Evolutionary conservation across 805 yeast species (phyloP).

Genomic region (Allodekkera sacchari): DNA sequence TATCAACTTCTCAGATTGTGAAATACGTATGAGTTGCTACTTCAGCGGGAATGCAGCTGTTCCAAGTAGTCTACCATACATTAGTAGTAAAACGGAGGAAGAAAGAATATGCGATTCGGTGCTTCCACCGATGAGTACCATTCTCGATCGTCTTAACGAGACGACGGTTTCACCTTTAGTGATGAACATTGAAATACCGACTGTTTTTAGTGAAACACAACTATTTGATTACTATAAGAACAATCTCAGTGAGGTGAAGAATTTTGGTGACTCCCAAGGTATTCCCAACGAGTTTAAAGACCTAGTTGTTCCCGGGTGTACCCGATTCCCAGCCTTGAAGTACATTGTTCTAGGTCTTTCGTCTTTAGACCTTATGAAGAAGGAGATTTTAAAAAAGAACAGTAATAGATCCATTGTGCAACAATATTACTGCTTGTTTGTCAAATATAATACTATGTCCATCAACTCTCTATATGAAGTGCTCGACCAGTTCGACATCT

Average conservation of each 20-base stretch:
- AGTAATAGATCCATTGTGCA: no score
- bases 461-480: constrained; percentile 20
- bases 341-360: constrained; percentile 19
- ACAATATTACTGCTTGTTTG: constrained; percentile 7
- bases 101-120: background rate
- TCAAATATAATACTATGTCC: constrained; percentile 23
- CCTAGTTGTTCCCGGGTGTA: constrained; percentile 21
- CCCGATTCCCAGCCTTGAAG: constrained; percentile 17
- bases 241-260: constrained; percentile 17
- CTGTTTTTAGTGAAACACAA: constrained; percentile 6
- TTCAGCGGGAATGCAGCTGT: no score
- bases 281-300: constrained; percentile 19
- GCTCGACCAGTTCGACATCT: constrained; percentile 16
- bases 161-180: constrained; percentile 2
- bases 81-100: constrained; percentile 3
- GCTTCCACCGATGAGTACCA: constrained; percentile 1
- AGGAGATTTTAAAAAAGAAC: constrained; percentile 6
- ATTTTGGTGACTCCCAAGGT: constrained; percentile 13
- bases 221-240: constrained; percentile 18
- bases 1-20: constrained; percentile 12
- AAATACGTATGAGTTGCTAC: constrained; percentile 8
- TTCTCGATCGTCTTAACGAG: constrained; percentile 2
- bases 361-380: constrained; percentile 18
- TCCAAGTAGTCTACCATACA: no score
- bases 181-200: background rate